Conservation (phyloP, 176 grass and related monocot species). For the maize (Zea mays) region DNA sequence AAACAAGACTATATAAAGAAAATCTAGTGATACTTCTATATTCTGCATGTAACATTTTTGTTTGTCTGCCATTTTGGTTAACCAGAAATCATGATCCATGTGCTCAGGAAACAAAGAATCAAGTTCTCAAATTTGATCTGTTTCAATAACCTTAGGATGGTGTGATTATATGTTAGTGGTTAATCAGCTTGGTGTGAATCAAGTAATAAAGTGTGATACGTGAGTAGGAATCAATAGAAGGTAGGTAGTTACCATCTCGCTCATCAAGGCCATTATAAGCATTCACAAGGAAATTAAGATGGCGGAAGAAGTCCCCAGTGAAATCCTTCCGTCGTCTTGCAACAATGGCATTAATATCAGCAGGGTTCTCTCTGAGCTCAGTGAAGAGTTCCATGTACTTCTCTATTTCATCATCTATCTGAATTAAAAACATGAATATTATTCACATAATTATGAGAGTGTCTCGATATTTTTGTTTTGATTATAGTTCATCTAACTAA, state of each 20-base stretch:
- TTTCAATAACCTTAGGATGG: conserved; percentile 9
- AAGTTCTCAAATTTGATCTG: background rate
- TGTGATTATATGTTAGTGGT: background rate
- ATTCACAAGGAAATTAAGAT: conserved; percentile 71
- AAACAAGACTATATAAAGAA: conserved; percentile 5
- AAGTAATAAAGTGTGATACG: background rate
- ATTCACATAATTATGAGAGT: conserved; percentile 19
- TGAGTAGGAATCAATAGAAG: conserved; percentile 20
- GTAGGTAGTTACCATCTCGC: conserved; percentile 66
- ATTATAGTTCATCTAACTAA: background rate
- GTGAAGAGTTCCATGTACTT: conserved; percentile 79
- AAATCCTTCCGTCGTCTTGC: conserved; percentile 80
- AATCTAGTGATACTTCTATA: conserved; percentile 12
- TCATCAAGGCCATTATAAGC: conserved; percentile 67
- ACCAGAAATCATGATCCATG: conserved; percentile 11
- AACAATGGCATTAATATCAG: conserved; percentile 80
- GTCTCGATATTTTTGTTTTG: background rate
- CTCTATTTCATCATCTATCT: conserved; percentile 92
- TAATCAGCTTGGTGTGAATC: conserved; percentile 2
- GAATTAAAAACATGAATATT: conserved; percentile 38
- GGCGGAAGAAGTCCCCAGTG: conserved; percentile 70
- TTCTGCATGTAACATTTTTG: background rate
- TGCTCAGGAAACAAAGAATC: background rate
- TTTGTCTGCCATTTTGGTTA: background rate
- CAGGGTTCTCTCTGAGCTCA: conserved; percentile 67